Evolutionary conservation across 1,284 basidiomycete species (phyloP), one percentile per base, ranked within the genome.

Genomic region (Mycena citricolor): DNA sequence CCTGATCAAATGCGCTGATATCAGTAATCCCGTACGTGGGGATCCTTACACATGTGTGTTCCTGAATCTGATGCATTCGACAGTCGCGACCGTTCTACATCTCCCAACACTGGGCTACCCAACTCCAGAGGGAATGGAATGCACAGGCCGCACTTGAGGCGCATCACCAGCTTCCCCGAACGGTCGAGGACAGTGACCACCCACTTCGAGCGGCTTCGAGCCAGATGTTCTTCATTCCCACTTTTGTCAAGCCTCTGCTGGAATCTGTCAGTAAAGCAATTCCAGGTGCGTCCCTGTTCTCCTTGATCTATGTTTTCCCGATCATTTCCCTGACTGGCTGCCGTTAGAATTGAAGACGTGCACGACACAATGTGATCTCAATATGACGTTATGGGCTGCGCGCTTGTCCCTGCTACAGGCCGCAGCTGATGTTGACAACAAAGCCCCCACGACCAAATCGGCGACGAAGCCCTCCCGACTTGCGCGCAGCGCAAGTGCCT

Each of bases 1-100:
- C 4, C 70, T 97, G 39, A 86, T 97, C 65, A 97, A 97, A 66
- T 95, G 93, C 59, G 92, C 92, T 10, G 94, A 97, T 67, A 97
- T 97, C 60, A 94, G 90, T 61, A 97, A 97, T 64, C 93, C 94
- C 10, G 91, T 95, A 63, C 53, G 87, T 76, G 8, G 25, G 22
- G 37, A 25, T 23, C 22, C 30, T 37, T 50, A 10, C 20, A 32
- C 11, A 34, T 39, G 42, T 31, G 33, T 32, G 30, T 34, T 33
- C 11, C 49, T 34, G 41, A 39, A 50, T 40, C 16, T n/a, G 10
- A 32, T 44, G 28, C 42, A 25, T 44, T 33, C 25, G 28, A 42
- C 44, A 94, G 91, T 85, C 87, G 51, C 90, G 94, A n/a, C 94
- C 94, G 1, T 90, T 92, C 52, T 72, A 79, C 17, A 86, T 95